Evolutionary conservation across 805 yeast genomes (phyloP).

Genomic region (Candida tammaniensis): DNA sequence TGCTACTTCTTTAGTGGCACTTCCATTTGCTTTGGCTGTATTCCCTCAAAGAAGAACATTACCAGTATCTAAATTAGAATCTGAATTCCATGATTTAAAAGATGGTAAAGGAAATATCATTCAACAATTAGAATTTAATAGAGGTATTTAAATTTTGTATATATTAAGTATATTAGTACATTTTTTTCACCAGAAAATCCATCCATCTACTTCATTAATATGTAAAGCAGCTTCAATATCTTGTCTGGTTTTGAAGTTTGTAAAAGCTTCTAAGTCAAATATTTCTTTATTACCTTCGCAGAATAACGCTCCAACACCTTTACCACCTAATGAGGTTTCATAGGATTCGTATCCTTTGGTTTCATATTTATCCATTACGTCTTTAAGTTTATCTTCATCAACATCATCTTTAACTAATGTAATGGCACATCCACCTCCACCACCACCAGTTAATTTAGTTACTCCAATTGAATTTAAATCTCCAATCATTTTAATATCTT

Average conservation of each 20-base stretch:
- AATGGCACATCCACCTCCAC: slow-evolving; percentile 98
- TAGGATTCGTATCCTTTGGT: slow-evolving; percentile 66
- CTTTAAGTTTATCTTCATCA: slow-evolving; percentile 29
- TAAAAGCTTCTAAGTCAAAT: slow-evolving; percentile 35
- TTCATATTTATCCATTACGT: slow-evolving; percentile 34
- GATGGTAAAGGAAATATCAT: slow-evolving; percentile 60
- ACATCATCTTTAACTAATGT: slow-evolving; percentile 62
- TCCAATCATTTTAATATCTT: slow-evolving; percentile 63
- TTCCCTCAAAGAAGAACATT: slow-evolving; percentile 87
- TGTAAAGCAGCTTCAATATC: slow-evolving; percentile 51
- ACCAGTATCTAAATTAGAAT: slow-evolving; percentile 59
- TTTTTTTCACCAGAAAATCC: slow-evolving; percentile 61
- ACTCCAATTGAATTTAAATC: slow-evolving; percentile 69
- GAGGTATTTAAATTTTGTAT: slow-evolving; percentile 67
- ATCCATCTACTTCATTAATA: slow-evolving; percentile 37
- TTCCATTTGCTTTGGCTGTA: slow-evolving; percentile 93
- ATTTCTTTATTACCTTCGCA: slow-evolving; percentile 10
- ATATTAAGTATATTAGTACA: neutral
- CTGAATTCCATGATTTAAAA: slow-evolving; percentile 56
- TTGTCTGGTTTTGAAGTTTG: slow-evolving; percentile 36
- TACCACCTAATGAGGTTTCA: slow-evolving; percentile 83
- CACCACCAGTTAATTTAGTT: slow-evolving; percentile 96
- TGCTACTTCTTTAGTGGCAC: slow-evolving; percentile 76
- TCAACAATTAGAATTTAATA: slow-evolving; percentile 73
- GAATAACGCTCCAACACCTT: slow-evolving; percentile 67